Evolutionary conservation across 73 alveolate genomes (phyloP), one percentile per base, ranked within the genome.

Genomic region (Paramecium tetraurelia): DNA sequence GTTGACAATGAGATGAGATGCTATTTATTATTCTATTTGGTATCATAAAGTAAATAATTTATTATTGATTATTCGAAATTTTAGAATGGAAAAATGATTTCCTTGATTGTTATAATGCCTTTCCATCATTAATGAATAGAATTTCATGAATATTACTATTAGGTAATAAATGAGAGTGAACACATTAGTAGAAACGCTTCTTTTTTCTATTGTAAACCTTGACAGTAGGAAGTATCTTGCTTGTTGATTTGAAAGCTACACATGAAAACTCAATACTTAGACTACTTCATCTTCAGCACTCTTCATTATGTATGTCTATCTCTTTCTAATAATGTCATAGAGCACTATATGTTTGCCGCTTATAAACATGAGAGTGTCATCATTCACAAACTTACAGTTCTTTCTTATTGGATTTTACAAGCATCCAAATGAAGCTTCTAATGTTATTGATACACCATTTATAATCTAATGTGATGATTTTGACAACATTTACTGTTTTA

Each of bases 361-460:
- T 33, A 72, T 63, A 40, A 63, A 86, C 59, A 86, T 58, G 4
- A 86, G 70, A 20, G 93, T 86, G 50, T 86, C 93, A 86, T 86
- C 93, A 22, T 72, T 86, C 36, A 72, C 84, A 63, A 86, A 86
- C 29, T 35, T 36, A 27, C 88, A 63, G 40, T 86, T 86, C 63
- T 86, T 86, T 59, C 87, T 31, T 7, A 86, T 86, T 58, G 93
- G 93, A 10, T 53, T 58, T 43, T 86, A 69, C 29, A 63, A 40
- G 12, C 93, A 86, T 21, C 93, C 93, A 63, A 86, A 86, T 24
- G 88, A 59, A 0, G 88, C 93, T 63, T 86, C 93, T 59, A 86
- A 63, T 36, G 84, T 72, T 20, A 86, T 69, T 41, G 93, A 59
- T 22, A 86, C 85, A 40, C 93, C 93, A 40, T 86, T 63, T n/a